Percentiles rank a stretch among this genome's conserved stretches.
Evolutionary conservation across 2,329 filamentous ascomycete genomes (phyloP).

Genomic region (Pseudogymnoascus sp.): DNA sequence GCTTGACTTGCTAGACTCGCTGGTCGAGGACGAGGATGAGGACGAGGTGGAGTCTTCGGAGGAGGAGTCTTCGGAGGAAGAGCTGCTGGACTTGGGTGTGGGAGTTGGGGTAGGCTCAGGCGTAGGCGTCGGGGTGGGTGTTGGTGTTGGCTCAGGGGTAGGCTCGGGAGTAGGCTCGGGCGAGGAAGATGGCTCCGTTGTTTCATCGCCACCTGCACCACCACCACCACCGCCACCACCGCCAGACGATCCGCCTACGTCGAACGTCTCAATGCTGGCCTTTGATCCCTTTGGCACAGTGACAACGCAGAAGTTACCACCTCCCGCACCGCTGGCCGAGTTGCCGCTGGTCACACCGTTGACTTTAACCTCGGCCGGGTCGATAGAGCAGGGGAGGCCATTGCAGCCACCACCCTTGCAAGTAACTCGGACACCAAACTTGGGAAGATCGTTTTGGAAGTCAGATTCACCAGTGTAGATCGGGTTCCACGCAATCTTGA

Average conservation of each 20-base stretch:
- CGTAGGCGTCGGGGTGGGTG: conserved; percentile 19
- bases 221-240: neutral
- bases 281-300: conserved; percentile 60
- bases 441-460: conserved; percentile 50
- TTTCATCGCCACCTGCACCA: no score
- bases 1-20: neutral
- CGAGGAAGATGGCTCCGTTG: conserved; percentile 10
- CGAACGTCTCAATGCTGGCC: conserved; percentile 60
- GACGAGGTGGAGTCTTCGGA: neutral
- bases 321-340: conserved; percentile 54
- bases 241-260: conserved; percentile 23
- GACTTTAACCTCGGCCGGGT: conserved; percentile 48
- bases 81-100: neutral
- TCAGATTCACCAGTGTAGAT: conserved; percentile 52
- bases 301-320: conserved; percentile 66
- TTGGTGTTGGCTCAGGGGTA: conserved; percentile 18
- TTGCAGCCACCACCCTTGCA: conserved; percentile 60
- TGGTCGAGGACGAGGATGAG: neutral
- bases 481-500: conserved; percentile 73
- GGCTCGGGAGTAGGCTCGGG: conserved; percentile 21
- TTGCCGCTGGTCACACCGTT: conserved; percentile 52
- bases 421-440: conserved; percentile 62
- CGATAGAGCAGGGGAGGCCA: conserved; percentile 66
- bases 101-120: conserved; percentile 16
- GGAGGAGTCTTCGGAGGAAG: neutral